Evolutionary conservation across 1,139 yeast species (phyloP).

Genomic region (Sugiyamaella neomexicana): DNA sequence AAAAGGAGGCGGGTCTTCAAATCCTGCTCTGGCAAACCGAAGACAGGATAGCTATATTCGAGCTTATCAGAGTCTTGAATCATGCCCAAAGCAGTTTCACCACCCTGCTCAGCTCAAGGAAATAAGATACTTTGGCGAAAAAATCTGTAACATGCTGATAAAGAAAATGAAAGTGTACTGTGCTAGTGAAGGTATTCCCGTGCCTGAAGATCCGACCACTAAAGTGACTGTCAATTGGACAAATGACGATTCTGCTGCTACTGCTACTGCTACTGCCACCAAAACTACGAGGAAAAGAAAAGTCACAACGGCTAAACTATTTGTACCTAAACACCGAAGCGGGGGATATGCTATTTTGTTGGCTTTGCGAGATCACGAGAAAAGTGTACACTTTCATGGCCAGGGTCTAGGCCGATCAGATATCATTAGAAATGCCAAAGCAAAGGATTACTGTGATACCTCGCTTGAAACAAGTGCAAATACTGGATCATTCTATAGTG

Average conservation of each 20-base stretch:
- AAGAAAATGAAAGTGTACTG: constrained; percentile 50
- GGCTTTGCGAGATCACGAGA: constrained; percentile 58
- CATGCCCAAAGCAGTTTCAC: constrained; percentile 46
- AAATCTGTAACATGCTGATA: constrained; percentile 52
- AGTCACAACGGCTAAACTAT: constrained; percentile 42
- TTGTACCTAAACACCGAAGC: constrained; percentile 74
- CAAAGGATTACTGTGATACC: constrained; percentile 53
- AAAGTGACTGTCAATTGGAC: constrained; percentile 8
- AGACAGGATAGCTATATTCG: constrained; percentile 43
- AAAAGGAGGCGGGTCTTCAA: background rate
- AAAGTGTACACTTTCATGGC: constrained; percentile 46
- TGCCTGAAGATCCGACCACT: constrained; percentile 42
- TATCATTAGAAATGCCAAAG: constrained; percentile 56
- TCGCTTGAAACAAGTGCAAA: constrained; percentile 66
- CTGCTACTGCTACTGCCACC: background rate
- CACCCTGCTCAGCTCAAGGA: constrained; percentile 54
- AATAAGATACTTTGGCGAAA: constrained; percentile 63
- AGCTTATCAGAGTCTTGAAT: constrained; percentile 51
- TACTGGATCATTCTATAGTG: constrained; percentile 60
- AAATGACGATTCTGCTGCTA: background rate
- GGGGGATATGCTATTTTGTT: constrained; percentile 87
- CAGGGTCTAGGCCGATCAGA: constrained; percentile 56
- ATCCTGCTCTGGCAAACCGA: background rate
- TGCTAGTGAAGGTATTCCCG: constrained; percentile 42
- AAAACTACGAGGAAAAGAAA: constrained; percentile 30